A percentile compares a stretch with the other conserved stretches of the same genome.
These are phyloP conservation scores for Malania oleifera DNA, from an alignment of 164 flowering plant species.

Conservation along the genomic window DNA sequence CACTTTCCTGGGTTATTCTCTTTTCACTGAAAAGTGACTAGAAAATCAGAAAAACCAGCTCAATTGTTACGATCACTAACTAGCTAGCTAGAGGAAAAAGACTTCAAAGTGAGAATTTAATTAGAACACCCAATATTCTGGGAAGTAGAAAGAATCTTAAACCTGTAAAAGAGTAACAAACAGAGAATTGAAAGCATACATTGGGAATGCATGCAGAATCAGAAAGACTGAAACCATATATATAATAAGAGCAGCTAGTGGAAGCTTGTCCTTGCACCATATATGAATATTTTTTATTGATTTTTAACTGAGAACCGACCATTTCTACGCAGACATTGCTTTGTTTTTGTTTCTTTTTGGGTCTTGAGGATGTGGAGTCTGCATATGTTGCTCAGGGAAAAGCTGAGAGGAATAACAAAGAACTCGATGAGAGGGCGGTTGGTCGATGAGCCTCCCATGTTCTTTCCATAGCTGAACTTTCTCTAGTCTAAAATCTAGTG, in stretches of 20 bases:
- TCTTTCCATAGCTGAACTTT: constrained; percentile 50
- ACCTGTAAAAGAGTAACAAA: constrained; percentile 12
- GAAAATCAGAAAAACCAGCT: too few species aligned
- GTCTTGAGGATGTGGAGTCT: constrained; percentile 44
- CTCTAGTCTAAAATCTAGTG: constrained; percentile 24
- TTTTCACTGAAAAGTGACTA: too few species aligned
- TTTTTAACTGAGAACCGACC: constrained; percentile 40
- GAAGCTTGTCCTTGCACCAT: constrained; percentile 20
- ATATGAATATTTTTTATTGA: not conserved
- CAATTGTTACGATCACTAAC: too few species aligned
- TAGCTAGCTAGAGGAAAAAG: too few species aligned
- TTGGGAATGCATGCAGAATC: constrained; percentile 21
- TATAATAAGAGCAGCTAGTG: constrained; percentile 28
- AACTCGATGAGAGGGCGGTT: constrained; percentile 13
- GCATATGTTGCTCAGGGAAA: constrained; percentile 35
- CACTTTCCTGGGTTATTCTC: too few species aligned
- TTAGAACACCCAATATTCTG: too few species aligned
- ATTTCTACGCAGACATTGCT: constrained; percentile 26
- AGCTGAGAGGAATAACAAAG: constrained; percentile 29
- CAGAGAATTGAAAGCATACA: constrained; percentile 5
- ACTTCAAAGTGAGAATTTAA: too few species aligned
- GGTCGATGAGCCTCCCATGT: constrained; percentile 30
- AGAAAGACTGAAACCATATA: constrained; percentile 21
- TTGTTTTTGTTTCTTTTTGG: too few species aligned
- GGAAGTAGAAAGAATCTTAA: constrained; percentile 1